A percentile compares a stretch with the other conserved stretches of the same genome.
Evolutionary conservation across 192 early-diverging fungal genomes (phyloP).

Genomic region (Powellomyces hirtus): DNA sequence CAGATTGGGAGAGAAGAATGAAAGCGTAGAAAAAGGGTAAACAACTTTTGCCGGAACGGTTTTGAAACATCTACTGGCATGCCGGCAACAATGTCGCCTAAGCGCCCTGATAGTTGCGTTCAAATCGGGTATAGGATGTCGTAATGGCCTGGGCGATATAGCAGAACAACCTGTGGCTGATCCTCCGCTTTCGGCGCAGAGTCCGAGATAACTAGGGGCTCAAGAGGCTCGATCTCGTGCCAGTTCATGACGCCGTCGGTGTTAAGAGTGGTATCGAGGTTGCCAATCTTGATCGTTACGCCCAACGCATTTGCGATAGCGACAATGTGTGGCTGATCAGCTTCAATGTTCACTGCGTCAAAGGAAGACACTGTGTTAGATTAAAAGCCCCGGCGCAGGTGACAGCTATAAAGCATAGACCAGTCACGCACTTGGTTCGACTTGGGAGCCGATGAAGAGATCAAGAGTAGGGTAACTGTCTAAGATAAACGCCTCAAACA

Average conservation of each 20-base stretch:
- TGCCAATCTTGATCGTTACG: constrained; percentile 64
- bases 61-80: no score
- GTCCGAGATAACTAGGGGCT: constrained; percentile 34
- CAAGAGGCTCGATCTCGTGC: constrained; percentile 70
- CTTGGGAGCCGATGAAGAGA: constrained; percentile 42
- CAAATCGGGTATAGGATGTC: constrained; percentile 79
- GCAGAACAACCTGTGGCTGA: constrained; percentile 27
- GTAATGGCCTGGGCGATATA: constrained; percentile 64
- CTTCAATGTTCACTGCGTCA: constrained; percentile 55
- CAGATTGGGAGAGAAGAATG: no score
- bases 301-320: constrained; percentile 67
- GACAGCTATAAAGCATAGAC: no score
- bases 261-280: constrained; percentile 59
- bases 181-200: not conserved
- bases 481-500: constrained; percentile 58
- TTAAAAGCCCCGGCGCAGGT: no score
- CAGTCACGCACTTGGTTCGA: constrained; percentile 44
- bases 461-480: constrained; percentile 46
- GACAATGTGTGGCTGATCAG: constrained; percentile 78
- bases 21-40: no score
- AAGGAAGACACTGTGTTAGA: no score
- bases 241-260: constrained; percentile 56
- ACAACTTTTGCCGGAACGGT: no score
- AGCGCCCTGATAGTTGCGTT: no score
- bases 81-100: no score